Evolutionary conservation across 306 rosid species (phyloP).

Genomic region (Corylus avellana): DNA sequence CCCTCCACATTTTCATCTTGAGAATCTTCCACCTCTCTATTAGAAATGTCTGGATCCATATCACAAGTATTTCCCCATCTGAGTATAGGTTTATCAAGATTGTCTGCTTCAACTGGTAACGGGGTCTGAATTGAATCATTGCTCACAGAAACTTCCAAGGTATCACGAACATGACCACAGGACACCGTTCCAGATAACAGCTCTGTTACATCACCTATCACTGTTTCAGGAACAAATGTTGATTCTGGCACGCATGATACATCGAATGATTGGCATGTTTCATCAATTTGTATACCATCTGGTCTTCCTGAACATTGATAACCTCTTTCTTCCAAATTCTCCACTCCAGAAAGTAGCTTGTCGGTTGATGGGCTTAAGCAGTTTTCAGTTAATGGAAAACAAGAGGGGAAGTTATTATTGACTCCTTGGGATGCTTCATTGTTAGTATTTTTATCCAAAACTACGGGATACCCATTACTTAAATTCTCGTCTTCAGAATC

Average conservation of each 20-base stretch:
- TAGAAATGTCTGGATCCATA: slow-evolving; percentile 43
- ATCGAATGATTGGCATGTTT: slow-evolving; percentile 44
- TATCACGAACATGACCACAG: slow-evolving; percentile 32
- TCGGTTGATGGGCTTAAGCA: slow-evolving; percentile 26
- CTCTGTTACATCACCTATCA: slow-evolving; percentile 40
- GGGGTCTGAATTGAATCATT: slow-evolving; percentile 34
- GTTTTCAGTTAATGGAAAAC: slow-evolving; percentile 31
- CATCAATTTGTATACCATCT: slow-evolving; percentile 35
- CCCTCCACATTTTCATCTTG: slow-evolving; percentile 44
- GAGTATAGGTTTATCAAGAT: slow-evolving; percentile 17
- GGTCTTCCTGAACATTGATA: slow-evolving; percentile 42
- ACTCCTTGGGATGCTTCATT: slow-evolving; percentile 35
- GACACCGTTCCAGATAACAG: slow-evolving; percentile 41
- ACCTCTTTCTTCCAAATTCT: slow-evolving; percentile 34
- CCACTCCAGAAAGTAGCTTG: slow-evolving; percentile 36
- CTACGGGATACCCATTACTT: slow-evolving; percentile 23
- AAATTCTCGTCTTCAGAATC: slow-evolving; percentile 57
- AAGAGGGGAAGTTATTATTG: slow-evolving; percentile 28
- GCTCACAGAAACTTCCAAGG: slow-evolving; percentile 41
- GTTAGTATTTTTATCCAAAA: slow-evolving; percentile 29
- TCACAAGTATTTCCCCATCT: slow-evolving; percentile 28
- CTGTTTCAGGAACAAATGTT: slow-evolving; percentile 60
- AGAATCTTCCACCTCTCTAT: slow-evolving; percentile 39
- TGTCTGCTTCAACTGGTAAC: slow-evolving; percentile 31
- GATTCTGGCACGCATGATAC: slow-evolving; percentile 65